Conservation (phyloP, 495 filamentous ascomycete species). For the Patellaria atrata region DNA sequence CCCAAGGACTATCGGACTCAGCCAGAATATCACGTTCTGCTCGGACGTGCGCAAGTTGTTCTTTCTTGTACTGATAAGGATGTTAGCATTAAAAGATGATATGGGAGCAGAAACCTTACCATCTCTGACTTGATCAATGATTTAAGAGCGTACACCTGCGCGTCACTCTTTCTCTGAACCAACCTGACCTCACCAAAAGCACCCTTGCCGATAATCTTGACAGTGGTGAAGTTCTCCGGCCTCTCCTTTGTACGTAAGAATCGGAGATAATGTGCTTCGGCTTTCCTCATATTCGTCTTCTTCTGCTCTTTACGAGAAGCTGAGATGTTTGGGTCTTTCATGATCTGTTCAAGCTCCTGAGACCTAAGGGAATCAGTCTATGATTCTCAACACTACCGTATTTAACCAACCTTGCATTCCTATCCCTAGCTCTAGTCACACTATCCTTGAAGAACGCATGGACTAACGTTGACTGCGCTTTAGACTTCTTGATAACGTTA, state of each 20-base stretch:
- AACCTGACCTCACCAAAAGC: constrained; percentile 97
- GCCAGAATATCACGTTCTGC: constrained; percentile 95
- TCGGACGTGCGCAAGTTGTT: constrained; percentile 96
- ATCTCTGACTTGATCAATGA: constrained; percentile 97
- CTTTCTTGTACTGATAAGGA: constrained; percentile 65
- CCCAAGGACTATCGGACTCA: constrained; percentile 96
- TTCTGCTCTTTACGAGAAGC: constrained; percentile 63
- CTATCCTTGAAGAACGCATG: constrained; percentile 92
- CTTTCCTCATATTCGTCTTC: constrained; percentile 59
- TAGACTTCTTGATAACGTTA: constrained; percentile 26
- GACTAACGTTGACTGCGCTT: constrained; percentile 42
- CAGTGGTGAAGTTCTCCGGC: constrained; percentile 81
- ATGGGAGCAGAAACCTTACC: constrained; percentile 25
- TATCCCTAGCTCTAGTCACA: constrained; percentile 77
- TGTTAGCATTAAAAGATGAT: constrained; percentile 3
- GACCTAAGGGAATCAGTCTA: constrained; percentile 41
- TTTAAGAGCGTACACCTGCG: constrained; percentile 96
- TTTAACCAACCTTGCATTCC: constrained; percentile 64
- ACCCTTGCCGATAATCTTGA: constrained; percentile 98
- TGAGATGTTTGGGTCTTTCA: constrained; percentile 57
- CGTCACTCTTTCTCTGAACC: constrained; percentile 89
- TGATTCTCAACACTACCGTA: not conserved
- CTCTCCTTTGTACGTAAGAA: constrained; percentile 86
- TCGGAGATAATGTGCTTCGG: constrained; percentile 81
- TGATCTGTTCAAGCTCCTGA: constrained; percentile 73